Evolutionary conservation across 1,284 basidiomycete genomes (phyloP), one percentile per base, ranked within the genome.

Genomic region (Tilletia indica): DNA sequence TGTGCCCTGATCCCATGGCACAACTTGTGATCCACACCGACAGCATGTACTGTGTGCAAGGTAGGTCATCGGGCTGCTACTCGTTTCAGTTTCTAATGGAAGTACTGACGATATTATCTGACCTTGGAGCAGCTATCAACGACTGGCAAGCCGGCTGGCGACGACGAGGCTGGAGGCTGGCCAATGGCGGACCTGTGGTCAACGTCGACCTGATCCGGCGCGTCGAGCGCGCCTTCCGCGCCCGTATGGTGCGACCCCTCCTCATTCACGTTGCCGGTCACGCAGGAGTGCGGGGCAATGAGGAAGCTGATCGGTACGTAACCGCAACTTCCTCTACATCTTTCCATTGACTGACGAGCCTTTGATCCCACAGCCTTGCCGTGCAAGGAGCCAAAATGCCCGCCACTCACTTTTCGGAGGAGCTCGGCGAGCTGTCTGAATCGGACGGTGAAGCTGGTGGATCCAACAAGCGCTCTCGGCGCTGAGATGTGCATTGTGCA

Each of bases 221-320:
- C 82, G 25, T 90, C 89, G 67, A 85, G 56, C n/a, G 47, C 34
- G 74, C 74, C 19, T 34, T 82, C 34, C 12, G 51, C 3, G 11
- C 14, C 25, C 68, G 73, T 5, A 34, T 56, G 12, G 48, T 67
- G 14, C 69, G 71, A 0, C 77, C 80, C 25, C 83, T 83, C 36
- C 85, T 93, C 16, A 84, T 88, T 72, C 87, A 92, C 73, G 91
- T 94, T 67, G 87, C 88, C 69, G 93, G 90, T 0, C 92, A 94
- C 76, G 86, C 85, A 2, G 91, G 91, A 0, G 86, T 89, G 58
- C 84, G 85, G 70, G 93, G 93, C 0, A 94, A 94, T 80, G 92
- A 93, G 72, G 89, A 88, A 70, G 93, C 92, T 0, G 93, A 94
- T 82, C 76, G 74, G 36, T 86, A 38, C 45, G 68, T 71, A 19